These are phyloP conservation scores for Periglandula ipomoeae DNA, from an alignment of 2,329 filamentous ascomycete genomes.

Conservation along the genomic window DNA sequence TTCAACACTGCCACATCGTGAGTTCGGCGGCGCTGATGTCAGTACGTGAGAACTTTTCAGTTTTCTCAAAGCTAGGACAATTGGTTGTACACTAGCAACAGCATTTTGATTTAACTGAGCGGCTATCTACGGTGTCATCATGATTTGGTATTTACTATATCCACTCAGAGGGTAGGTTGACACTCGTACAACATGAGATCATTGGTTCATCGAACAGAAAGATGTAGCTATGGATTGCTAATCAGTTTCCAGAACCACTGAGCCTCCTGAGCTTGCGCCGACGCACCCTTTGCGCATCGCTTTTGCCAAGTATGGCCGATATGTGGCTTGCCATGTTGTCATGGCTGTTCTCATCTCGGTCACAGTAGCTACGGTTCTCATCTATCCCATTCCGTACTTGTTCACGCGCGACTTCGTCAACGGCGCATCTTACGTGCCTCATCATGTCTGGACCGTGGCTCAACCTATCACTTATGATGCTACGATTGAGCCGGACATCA, in stretches of 20 bases:
- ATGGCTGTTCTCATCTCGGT: conserved; percentile 67
- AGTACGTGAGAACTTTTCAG: too few species aligned
- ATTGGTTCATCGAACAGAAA: too few species aligned
- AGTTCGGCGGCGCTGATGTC: too few species aligned
- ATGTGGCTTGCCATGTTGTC: conserved; percentile 64
- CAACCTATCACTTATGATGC: conserved; percentile 48
- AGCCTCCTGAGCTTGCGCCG: conserved; percentile 56
- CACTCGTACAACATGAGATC: not conserved
- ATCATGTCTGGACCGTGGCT: conserved; percentile 74
- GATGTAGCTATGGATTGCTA: too few species aligned
- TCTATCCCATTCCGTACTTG: conserved; percentile 68
- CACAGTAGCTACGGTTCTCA: conserved; percentile 57
- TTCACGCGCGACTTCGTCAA: conserved; percentile 64
- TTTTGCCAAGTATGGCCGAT: conserved; percentile 61
- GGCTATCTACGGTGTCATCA: not conserved
- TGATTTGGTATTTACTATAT: conserved; percentile 10
- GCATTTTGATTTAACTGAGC: not conserved
- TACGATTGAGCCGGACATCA: conserved; percentile 54
- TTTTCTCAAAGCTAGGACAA: too few species aligned
- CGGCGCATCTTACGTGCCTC: conserved; percentile 61
- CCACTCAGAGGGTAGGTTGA: conserved; percentile 8
- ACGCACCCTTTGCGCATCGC: conserved; percentile 55
- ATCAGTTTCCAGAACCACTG: conserved; percentile 50
- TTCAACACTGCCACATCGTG: too few species aligned
- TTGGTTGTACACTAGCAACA: not conserved